Percentiles rank a stretch among this genome's conserved stretches.
These are phyloP conservation scores for Alternaria arbusti DNA, from an alignment of 2,329 filamentous ascomycete species.

Conservation along the genomic window DNA sequence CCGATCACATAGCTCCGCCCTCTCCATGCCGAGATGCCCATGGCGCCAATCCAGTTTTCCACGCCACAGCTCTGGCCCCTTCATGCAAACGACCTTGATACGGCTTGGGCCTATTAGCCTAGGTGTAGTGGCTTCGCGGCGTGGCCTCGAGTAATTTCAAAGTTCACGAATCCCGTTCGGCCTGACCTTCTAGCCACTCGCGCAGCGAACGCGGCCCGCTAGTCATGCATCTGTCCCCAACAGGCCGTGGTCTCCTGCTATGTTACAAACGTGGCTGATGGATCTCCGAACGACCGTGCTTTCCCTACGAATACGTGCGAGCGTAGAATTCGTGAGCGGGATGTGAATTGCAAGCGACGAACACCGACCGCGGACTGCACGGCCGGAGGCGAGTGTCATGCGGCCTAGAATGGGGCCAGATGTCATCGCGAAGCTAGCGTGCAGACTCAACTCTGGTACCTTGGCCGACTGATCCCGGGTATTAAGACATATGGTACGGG, in stretches of 20 bases:
- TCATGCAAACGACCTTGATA: neutral
- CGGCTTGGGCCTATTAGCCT: neutral
- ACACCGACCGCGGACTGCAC: neutral
- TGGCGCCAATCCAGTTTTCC: slow-evolving; percentile 1
- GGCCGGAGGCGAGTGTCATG: neutral
- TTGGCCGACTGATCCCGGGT: neutral
- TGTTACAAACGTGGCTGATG: slow-evolving; percentile 3
- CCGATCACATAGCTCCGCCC: slow-evolving; percentile 5
- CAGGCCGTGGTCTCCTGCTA: neutral
- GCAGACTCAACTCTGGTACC: neutral
- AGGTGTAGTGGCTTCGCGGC: neutral
- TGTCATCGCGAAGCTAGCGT: neutral
- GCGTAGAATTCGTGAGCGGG: neutral
- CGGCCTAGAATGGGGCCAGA: neutral
- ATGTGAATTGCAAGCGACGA: neutral
- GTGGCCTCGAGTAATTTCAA: neutral
- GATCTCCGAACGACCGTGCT: neutral
- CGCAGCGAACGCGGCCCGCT: neutral
- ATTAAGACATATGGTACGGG: neutral
- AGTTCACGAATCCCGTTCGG: neutral
- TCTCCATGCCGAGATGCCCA: slow-evolving; percentile 3
- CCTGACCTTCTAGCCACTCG: neutral
- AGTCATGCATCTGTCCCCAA: neutral
- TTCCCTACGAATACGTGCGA: neutral
- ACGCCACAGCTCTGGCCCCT: slow-evolving; percentile 11